A percentile compares a stretch with the other conserved stretches of the same genome.
Conservation (phyloP, 1,284 basidiomycete genomes). For the Austroboletus niveus region DNA sequence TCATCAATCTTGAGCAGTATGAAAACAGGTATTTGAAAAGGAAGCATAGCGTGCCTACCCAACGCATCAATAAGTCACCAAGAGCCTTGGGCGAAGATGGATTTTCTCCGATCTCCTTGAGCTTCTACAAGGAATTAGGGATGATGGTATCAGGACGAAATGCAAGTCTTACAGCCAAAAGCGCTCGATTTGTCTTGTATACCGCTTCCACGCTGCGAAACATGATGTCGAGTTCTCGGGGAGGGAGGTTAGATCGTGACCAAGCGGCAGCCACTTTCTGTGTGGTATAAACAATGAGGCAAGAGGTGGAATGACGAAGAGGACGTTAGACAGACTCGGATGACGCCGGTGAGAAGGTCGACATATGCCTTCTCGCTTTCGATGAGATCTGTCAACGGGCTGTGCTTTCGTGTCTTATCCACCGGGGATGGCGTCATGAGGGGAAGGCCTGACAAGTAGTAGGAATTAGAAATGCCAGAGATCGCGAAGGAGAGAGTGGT, state of each 20-base stretch:
- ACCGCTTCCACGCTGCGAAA: constrained; percentile 91
- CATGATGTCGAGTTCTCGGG: constrained; percentile 88
- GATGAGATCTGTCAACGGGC: constrained; percentile 90
- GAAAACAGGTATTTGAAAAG: constrained; percentile 10
- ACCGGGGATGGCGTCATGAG: constrained; percentile 28
- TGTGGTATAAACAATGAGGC: constrained; percentile 8
- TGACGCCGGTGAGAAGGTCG: constrained; percentile 87
- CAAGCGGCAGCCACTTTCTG: constrained; percentile 97
- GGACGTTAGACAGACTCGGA: constrained; percentile 65
- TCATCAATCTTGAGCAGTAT: constrained; percentile 75
- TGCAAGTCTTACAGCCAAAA: constrained; percentile 62
- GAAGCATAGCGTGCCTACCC: constrained; percentile 54
- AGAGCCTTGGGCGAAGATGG: constrained; percentile 94
- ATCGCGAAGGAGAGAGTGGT: constrained; percentile 7
- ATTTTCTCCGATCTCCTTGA: constrained; percentile 92
- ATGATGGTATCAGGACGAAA: background rate
- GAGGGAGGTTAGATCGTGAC: constrained; percentile 93
- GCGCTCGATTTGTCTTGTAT: constrained; percentile 85
- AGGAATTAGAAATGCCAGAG: constrained; percentile 9
- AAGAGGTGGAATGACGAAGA: constrained; percentile 9
- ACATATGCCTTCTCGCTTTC: constrained; percentile 94
- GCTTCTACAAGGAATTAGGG: constrained; percentile 55
- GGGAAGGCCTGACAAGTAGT: constrained; percentile 22
- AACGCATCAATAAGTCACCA: constrained; percentile 95
- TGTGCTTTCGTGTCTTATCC: constrained; percentile 59